Evolutionary conservation across 441 rosid genomes (phyloP), one percentile per base, ranked within the genome.

Genomic region (Jatropha multifida): DNA sequence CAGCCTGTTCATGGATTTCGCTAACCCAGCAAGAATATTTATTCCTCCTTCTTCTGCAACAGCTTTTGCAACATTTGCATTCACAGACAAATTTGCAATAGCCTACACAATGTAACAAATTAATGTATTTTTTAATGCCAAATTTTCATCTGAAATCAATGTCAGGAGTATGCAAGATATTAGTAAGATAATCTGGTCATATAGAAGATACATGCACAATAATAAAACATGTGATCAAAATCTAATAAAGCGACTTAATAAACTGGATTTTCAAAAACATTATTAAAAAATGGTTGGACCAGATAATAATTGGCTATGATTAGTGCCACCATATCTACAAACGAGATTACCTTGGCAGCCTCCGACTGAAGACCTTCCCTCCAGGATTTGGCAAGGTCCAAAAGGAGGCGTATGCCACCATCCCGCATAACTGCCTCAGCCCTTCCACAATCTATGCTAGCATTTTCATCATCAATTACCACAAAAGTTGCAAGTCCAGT

Each of bases 31-130:
- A 76, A 91, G 95, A 77, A 92, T 84, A 69, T 80, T 55, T n/a
- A 92, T 94, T 49, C 98, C 98, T 74, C 97, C 98, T 85, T 85
- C 96, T 75, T 92, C 95, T 70, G 98, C 97, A 80, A 94, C 97
- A 76, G 93, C 88, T 88, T 91, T 92, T 59, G 97, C 98, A 76
- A 92, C 97, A 77, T 85, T 92, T 65, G 89, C 88, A 87, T 92
- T 90, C 72, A 92, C 98, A 10, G 97, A 92, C 89, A 94, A 84
- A 83, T 92, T 94, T 58, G 98, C 97, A 77, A 94, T 90, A 77
- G 98, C 98, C 98, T 94, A 77, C 61, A 78, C 7, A 68, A 76
- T 73, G 63, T 55, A 74, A 72, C 65, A 80, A 63, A 52, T 64
- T 8, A 44, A 67, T 44, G 69, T 10, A 37, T 18, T 71, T 17